phyloP scores from a whole-genome alignment of 257 asterid species.

The Plectranthus barbatus region DNA sequence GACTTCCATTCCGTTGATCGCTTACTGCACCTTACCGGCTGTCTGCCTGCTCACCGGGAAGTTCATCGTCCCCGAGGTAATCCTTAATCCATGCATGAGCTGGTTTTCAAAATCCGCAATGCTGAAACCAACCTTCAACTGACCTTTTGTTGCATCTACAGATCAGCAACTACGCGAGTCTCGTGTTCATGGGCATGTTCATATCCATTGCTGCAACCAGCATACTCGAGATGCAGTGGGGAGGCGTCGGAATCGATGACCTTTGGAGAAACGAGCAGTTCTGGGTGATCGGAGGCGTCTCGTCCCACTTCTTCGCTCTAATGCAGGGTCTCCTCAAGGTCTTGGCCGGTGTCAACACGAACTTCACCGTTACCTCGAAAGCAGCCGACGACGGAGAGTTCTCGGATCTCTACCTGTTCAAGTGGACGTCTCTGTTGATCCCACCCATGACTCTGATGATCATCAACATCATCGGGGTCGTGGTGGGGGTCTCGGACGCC shows the following conservation, averaged over 20 bases:
- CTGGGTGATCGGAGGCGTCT: conserved; percentile 95
- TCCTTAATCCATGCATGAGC: background rate
- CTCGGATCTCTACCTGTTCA: conserved; percentile 81
- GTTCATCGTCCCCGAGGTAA: conserved; percentile 91
- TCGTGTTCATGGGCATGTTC: conserved; percentile 71
- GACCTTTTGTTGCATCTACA: conserved; percentile 19
- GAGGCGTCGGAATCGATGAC: conserved; percentile 78
- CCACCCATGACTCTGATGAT: conserved; percentile 81
- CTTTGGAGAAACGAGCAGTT: conserved; percentile 98
- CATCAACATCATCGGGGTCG: conserved; percentile 79
- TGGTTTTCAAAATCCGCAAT: background rate
- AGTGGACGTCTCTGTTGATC: conserved; percentile 90
- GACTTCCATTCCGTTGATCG: conserved; percentile 83
- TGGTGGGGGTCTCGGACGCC: conserved; percentile 80
- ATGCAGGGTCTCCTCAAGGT: conserved; percentile 95
- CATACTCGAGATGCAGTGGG: conserved; percentile 91
- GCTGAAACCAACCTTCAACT: background rate
- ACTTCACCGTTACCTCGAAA: conserved; percentile 93
- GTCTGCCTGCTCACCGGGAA: conserved; percentile 89
- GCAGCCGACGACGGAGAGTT: conserved; percentile 92
- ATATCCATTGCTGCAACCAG: conserved; percentile 78
- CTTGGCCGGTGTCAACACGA: conserved; percentile 78
- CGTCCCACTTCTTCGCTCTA: conserved; percentile 84
- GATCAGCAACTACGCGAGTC: conserved; percentile 92
- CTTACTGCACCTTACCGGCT: conserved; percentile 87